Evolutionary conservation across 805 yeast species (phyloP).

Genomic region (Huiozyma naganishii): DNA sequence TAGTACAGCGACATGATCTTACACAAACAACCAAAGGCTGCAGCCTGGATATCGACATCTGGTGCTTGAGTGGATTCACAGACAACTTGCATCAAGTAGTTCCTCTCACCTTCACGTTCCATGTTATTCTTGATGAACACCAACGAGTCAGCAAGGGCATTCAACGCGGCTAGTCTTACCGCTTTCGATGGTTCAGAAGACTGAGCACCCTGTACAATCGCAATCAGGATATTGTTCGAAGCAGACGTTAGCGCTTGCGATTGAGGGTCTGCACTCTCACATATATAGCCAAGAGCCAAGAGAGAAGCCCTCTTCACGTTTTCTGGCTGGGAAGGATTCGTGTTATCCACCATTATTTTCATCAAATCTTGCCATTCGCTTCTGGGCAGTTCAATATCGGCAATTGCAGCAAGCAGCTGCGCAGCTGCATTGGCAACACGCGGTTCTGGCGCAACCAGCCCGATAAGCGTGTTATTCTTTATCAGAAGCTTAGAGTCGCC

Average conservation of each 20-base stretch:
- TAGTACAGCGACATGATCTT: slow-evolving; percentile 86
- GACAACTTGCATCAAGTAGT: slow-evolving; percentile 95
- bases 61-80: slow-evolving; percentile 97
- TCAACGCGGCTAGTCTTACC: slow-evolving; percentile 83
- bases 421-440: slow-evolving; percentile 85
- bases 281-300: slow-evolving; percentile 86
- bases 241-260: slow-evolving; percentile 65
- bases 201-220: slow-evolving; percentile 95
- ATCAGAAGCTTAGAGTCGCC: slow-evolving; percentile 46
- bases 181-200: slow-evolving; percentile 58
- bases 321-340: slow-evolving; percentile 66
- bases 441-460: slow-evolving; percentile 51
- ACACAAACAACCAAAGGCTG: slow-evolving; percentile 92
- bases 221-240: slow-evolving; percentile 85
- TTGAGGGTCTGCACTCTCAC: slow-evolving; percentile 84
- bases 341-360: slow-evolving; percentile 73
- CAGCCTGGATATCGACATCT: slow-evolving; percentile 73
- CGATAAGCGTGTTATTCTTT: slow-evolving; percentile 51
- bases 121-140: slow-evolving; percentile 84
- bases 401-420: slow-evolving; percentile 91
- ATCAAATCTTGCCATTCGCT: slow-evolving; percentile 84
- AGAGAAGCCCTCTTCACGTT: slow-evolving; percentile 79
- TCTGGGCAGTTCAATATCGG: slow-evolving; percentile 86
- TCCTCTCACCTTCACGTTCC: slow-evolving; percentile 88
- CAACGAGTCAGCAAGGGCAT: slow-evolving; percentile 82